These are phyloP conservation scores for Ophiorrhiza pumila DNA, from an alignment of 257 asterid genomes.

Conservation along the genomic window DNA sequence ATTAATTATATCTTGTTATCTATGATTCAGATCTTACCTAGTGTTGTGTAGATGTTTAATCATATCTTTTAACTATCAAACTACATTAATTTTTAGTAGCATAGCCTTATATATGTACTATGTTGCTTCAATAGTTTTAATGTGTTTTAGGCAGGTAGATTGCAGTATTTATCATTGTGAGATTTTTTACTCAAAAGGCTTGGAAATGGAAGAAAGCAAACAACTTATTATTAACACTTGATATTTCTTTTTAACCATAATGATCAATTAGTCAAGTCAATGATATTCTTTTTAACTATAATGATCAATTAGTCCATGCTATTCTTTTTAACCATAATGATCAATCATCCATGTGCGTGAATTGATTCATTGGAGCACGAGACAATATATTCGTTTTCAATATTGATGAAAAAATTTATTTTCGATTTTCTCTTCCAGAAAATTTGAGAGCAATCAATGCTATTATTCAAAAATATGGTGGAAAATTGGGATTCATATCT, in stretches of 20 bases:
- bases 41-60: too few relatives aligned
- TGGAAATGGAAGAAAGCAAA: slow-evolving; percentile 24
- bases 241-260: fast-evolving
- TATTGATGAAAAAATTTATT: background rate
- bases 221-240: background rate
- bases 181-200: slow-evolving; percentile 23
- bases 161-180: slow-evolving; percentile 4
- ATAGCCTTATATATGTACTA: too few relatives aligned
- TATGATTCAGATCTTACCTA: too few relatives aligned
- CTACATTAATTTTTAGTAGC: too few relatives aligned
- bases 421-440: slow-evolving; percentile 8
- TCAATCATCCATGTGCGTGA: too few relatives aligned
- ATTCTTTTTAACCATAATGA: too few relatives aligned
- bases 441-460: background rate
- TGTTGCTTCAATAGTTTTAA: too few relatives aligned
- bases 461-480: background rate
- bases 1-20: too few relatives aligned
- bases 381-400: slow-evolving; percentile 14
- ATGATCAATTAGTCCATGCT: background rate
- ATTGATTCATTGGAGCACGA: slow-evolving; percentile 12
- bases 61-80: too few relatives aligned
- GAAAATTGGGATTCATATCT: slow-evolving; percentile 14
- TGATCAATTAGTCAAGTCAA: too few relatives aligned
- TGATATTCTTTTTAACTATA: too few relatives aligned
- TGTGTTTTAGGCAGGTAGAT: background rate